Base-by-base conservation (phyloP, 2,329 filamentous ascomycete genomes). In the Ophiostoma quercus region DNA sequence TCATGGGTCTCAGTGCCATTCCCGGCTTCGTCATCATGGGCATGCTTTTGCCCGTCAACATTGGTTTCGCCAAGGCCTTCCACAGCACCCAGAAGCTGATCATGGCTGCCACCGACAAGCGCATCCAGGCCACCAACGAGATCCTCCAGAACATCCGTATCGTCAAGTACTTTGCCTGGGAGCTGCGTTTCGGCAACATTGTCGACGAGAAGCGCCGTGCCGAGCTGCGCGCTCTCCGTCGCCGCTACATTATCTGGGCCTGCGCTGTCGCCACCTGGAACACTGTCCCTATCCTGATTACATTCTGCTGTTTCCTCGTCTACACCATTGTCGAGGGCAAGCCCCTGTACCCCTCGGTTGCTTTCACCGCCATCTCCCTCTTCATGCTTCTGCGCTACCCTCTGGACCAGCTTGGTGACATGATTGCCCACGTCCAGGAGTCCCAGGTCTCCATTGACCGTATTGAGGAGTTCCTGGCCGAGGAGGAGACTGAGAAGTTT, bases 161-260 rank as follows among this genome's bases (percentile, higher is more conserved):
- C 78, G 98, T 99, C 86, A 99, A 99, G 78, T 99, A 95, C 79
- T 99, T 99, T 78, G 94, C 95, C 0, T 99, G 95, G 95, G 95
- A 99, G 79, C 88, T 93, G 75, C 90, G 94, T 2, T 99, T 97
- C 77, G 87, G 91, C 70, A 86, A 87, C 29, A 88, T 92, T 69
- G 92, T 99, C 43, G 91, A 96, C 72, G 94, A 97, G 78, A 97
- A 97, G 81, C 88, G 95, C 72, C 84, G 84, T 62, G 83, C 83
- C 2, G 95, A 99, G 78, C 84, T 99, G 68, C 88, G 86, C 75
- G 88, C 92, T 41, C 80, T 99, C 69, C 89, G 93, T 70, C 87
- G 86, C 54, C 88, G 94, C 71, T 99, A 96, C 80, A 88, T 97
- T 73, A 83, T 98, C 54, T 99, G 94, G 94, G 92, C 94, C 14